A percentile compares a stretch with the other conserved stretches of the same genome.
Evolutionary conservation across 192 early-diverging fungal genomes (phyloP).

Genomic region (Coemansia umbellata): DNA sequence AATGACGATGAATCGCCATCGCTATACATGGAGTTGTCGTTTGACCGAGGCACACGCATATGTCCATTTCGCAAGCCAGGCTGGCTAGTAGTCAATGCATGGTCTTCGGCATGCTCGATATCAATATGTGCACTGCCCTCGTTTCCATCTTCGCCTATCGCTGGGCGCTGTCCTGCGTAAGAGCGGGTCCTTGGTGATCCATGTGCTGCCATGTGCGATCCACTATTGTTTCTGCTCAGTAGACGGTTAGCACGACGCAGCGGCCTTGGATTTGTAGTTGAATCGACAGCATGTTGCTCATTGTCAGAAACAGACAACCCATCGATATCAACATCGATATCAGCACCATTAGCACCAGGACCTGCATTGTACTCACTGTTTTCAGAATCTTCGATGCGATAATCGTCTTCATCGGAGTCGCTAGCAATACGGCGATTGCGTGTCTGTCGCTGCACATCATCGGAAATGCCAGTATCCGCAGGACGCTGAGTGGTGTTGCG

Average conservation of each 20-base stretch:
- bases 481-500: neutral
- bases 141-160: too few species aligned
- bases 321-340: slow-evolving; percentile 9
- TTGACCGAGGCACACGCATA: slow-evolving; percentile 22
- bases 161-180: neutral
- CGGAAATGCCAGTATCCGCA: neutral
- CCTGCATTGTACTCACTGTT: slow-evolving; percentile 3
- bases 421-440: slow-evolving; percentile 37
- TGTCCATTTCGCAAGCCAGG: neutral
- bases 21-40: neutral
- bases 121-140: neutral
- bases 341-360: slow-evolving; percentile 4
- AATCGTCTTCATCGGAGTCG: slow-evolving; percentile 33
- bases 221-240: neutral
- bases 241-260: neutral
- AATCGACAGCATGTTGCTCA: slow-evolving; percentile 3
- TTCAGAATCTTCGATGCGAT: too few species aligned
- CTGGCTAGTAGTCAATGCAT: neutral
- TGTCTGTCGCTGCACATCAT: slow-evolving; percentile 5
- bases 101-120: neutral
- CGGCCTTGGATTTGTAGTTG: neutral
- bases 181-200: neutral
- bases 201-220: neutral
- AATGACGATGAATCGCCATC: slow-evolving; percentile 6
- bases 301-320: slow-evolving; percentile 12